phyloP scores from a whole-genome alignment of 2,329 filamentous ascomycete genomes.

The Plenodomus tracheiphilus region DNA sequence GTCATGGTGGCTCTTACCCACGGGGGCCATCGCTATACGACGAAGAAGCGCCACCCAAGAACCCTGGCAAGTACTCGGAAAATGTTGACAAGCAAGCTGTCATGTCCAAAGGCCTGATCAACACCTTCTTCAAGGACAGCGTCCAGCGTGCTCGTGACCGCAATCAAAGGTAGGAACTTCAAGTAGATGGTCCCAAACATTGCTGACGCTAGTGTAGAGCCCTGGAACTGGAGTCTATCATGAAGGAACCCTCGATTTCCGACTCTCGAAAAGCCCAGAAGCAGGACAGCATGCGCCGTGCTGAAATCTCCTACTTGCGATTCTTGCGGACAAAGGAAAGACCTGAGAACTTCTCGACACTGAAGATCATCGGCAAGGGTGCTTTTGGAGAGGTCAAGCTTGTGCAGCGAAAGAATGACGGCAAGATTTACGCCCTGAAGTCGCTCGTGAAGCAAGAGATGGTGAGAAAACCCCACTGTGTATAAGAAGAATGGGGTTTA shows the following conservation, averaged over 20 bases:
- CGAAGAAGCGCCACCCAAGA: conserved; percentile 73
- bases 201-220: conserved; percentile 62
- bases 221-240: conserved; percentile 85
- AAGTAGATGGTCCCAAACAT: neutral
- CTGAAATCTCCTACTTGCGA: conserved; percentile 89
- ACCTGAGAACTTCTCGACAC: conserved; percentile 90
- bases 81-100: conserved; percentile 76
- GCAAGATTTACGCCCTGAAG: conserved; percentile 98
- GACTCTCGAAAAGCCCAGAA: conserved; percentile 80
- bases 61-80: conserved; percentile 85
- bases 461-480: conserved; percentile 49
- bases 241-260: conserved; percentile 75
- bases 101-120: conserved; percentile 66
- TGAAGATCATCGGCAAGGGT: conserved; percentile 99
- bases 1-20: conserved; percentile 71
- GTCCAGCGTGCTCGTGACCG: conserved; percentile 94
- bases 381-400: conserved; percentile 98
- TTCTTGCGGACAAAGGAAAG: conserved; percentile 93
- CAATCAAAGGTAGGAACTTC: conserved; percentile 77
- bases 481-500: no score
- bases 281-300: conserved; percentile 79
- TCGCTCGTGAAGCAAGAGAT: conserved; percentile 98
- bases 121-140: conserved; percentile 95
- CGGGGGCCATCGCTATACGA: conserved; percentile 59
- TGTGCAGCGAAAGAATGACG: conserved; percentile 93